Percentiles rank a stretch among this genome's conserved stretches.
Conservation (phyloP, 768 basidiomycete genomes). For the Suillus luteus region DNA sequence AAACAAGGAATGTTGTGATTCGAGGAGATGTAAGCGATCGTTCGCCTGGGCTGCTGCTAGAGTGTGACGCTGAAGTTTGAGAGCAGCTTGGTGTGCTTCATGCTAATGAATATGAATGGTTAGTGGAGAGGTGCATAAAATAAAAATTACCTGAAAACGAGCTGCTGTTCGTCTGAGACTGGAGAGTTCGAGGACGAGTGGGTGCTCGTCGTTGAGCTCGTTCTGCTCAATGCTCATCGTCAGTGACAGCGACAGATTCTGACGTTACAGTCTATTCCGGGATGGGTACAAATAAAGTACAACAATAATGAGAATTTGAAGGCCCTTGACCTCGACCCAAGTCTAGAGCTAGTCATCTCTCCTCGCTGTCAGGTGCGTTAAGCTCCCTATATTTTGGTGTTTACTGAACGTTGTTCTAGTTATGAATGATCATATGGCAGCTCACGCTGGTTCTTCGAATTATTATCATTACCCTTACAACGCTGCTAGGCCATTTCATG, state of each 20-base stretch:
- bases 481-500: conserved; percentile 20
- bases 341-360: background rate
- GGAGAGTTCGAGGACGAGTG: conserved; percentile 46
- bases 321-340: conserved; percentile 9
- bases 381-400: background rate
- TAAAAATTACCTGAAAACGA: conserved; percentile 49
- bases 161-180: conserved; percentile 48
- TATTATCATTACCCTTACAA: conserved; percentile 21
- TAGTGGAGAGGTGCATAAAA: background rate
- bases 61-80: conserved; percentile 66
- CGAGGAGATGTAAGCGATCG: conserved; percentile 49
- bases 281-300: conserved; percentile 25
- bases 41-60: conserved; percentile 41
- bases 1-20: conserved; percentile 60
- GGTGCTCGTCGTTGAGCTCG: conserved; percentile 39
- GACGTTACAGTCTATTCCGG: conserved; percentile 20
- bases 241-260: background rate
- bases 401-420: background rate
- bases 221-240: conserved; percentile 6
- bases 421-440: conserved; percentile 3
- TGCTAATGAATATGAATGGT: conserved; percentile 43
- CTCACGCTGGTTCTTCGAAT: conserved; percentile 17
- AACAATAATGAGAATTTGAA: conserved; percentile 10
- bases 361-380: conserved; percentile 1
- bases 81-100: conserved; percentile 64